Percentiles rank a stretch among this genome's conserved stretches.
Evolutionary conservation across 257 asterid species (phyloP).

Genomic region (Fraxinus quadrangulata): DNA sequence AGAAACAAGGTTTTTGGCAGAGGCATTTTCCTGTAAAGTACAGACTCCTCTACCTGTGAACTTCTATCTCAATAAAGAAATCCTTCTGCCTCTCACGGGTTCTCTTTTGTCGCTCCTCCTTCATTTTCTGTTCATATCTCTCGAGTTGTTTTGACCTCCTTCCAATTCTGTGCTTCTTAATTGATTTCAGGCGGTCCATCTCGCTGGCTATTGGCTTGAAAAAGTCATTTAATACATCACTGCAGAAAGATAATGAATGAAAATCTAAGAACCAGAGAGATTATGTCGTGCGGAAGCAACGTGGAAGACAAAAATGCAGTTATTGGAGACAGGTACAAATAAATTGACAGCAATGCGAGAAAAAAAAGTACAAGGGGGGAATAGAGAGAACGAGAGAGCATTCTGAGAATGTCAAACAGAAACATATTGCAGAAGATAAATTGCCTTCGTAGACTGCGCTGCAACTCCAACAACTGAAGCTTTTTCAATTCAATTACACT

Average conservation of each 20-base stretch:
- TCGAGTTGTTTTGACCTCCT: slow-evolving; percentile 96
- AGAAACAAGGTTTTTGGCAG: slow-evolving; percentile 25
- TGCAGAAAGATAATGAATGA: slow-evolving; percentile 41
- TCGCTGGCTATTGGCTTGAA: slow-evolving; percentile 83
- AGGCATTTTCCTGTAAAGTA: slow-evolving; percentile 16
- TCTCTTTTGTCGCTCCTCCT: slow-evolving; percentile 96
- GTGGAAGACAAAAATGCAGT: too few species aligned
- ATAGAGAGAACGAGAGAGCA: not conserved
- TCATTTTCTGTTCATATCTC: slow-evolving; percentile 95
- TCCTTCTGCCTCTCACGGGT: slow-evolving; percentile 96
- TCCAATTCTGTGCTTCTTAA: slow-evolving; percentile 91
- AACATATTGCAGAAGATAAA: slow-evolving; percentile 21
- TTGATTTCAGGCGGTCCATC: slow-evolving; percentile 80
- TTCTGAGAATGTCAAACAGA: not conserved
- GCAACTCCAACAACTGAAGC: slow-evolving; percentile 93
- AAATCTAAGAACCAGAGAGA: slow-evolving; percentile 23
- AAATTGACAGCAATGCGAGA: not conserved
- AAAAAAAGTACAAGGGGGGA: not conserved
- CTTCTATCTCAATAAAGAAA: slow-evolving; percentile 90
- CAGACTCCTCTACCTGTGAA: slow-evolving; percentile 69
- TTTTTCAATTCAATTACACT: slow-evolving; percentile 96
- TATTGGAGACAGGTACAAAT: too few species aligned
- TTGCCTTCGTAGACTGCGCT: slow-evolving; percentile 86
- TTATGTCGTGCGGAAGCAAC: too few species aligned
- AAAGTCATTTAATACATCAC: slow-evolving; percentile 77